Base-by-base conservation (phyloP, 306 rosid species). In the Malus sylvestris region DNA sequence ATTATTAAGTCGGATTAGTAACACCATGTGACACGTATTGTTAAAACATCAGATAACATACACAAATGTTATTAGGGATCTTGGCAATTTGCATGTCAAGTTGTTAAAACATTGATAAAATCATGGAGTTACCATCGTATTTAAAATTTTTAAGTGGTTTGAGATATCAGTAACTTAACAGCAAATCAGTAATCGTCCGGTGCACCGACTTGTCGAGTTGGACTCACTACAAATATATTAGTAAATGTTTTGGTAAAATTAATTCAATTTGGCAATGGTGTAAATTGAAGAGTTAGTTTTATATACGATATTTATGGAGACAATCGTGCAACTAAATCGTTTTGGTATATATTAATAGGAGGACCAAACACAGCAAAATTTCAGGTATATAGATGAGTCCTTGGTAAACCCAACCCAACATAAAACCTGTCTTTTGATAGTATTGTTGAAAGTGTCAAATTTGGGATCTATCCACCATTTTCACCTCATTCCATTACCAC, bases 321-420 rank as follows among this genome's bases (percentile, higher is more conserved):
- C 49, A 9, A 71, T 71, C 53, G 38, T 22, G 67, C 40, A 59
- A 38, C 4, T 40, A 7, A 16, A 40, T 73, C 40, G 42, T 73
- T 57, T 73, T 59, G 57, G 1, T 40, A 16, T 18, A 0, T 9
- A n/a, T 59, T 73, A 73, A 73, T 59, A 40, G 18, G 46, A 23
- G 32, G 58, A 73, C 68, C 58, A 60, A 58, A 38, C 76, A 55
- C 66, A 55, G 33, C n/a, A 13, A 72, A 72, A 38, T 22, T 63
- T 35, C 75, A 71, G 64, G 9, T 15, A 49, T 18, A 72, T 22
- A 18, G 57, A 42, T 10, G 16, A 59, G 68, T 73, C 58, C n/a
- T 25, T 40, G 68, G 68, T 73, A 60, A 58, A 16, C 77, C 53
- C 77, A 40, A 22, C 20, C 57, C 77, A 73, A 42, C 42, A 40